Evolutionary conservation across 2,329 filamentous ascomycete genomes (phyloP).

Genomic region (Myriosclerotinia scirpicola): DNA sequence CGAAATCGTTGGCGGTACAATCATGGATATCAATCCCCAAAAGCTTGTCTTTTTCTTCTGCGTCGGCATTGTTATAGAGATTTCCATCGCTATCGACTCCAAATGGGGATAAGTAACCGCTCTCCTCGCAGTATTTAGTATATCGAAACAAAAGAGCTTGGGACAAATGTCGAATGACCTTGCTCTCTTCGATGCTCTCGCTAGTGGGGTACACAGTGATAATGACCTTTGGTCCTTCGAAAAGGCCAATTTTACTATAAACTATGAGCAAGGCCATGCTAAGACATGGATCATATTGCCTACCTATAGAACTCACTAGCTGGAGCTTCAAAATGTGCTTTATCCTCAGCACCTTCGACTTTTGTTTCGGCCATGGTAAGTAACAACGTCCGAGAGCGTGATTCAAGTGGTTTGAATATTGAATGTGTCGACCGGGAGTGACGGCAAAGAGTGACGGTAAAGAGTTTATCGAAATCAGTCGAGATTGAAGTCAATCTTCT

Average conservation of each 20-base stretch:
- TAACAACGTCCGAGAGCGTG: too few relatives aligned
- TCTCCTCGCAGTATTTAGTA: neutral
- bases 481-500: too few relatives aligned
- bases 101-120: neutral
- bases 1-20: neutral
- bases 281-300: neutral
- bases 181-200: too few relatives aligned
- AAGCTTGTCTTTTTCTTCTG: neutral
- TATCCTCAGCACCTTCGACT: neutral
- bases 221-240: neutral
- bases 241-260: neutral
- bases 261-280: neutral
- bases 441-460: too few relatives aligned
- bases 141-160: neutral
- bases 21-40: neutral
- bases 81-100: too few relatives aligned
- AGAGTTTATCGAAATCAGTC: too few relatives aligned
- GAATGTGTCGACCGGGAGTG: too few relatives aligned
- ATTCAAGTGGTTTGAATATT: too few relatives aligned
- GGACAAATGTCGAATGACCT: neutral
- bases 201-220: neutral
- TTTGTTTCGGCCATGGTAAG: too few relatives aligned
- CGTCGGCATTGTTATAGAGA: neutral
- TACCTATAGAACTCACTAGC: slow-evolving; percentile 2
- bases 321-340: neutral